A percentile compares a stretch with the other conserved stretches of the same genome.
Conservation (phyloP, 192 early-diverging fungal species). For the Coemansia reversa region DNA sequence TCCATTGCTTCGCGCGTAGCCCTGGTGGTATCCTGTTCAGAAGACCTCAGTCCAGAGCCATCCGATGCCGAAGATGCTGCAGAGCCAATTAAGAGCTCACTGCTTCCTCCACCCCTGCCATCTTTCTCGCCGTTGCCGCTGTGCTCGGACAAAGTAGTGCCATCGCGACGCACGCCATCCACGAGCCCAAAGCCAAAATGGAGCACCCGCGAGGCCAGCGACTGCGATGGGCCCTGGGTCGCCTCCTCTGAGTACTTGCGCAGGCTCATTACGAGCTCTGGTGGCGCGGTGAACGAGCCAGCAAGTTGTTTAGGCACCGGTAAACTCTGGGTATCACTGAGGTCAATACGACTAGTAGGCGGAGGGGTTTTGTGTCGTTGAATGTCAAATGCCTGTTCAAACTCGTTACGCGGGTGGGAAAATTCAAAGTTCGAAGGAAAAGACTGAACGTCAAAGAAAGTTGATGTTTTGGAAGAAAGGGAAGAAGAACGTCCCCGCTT, state of each 20-base stretch:
- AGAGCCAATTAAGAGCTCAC: constrained; percentile 15
- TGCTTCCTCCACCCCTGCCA: constrained; percentile 1
- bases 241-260: constrained; percentile 7
- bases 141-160: background rate
- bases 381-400: constrained; percentile 34
- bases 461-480: constrained; percentile 28
- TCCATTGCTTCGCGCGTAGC: constrained; percentile 34
- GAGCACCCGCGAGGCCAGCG: constrained; percentile 22
- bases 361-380: background rate
- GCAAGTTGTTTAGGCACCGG: background rate
- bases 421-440: constrained; percentile 14
- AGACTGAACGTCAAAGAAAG: constrained; percentile 30
- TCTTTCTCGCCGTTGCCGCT: background rate
- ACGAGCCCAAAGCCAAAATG: constrained; percentile 17
- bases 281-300: constrained; percentile 20
- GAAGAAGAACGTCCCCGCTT: constrained; percentile 10
- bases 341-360: background rate
- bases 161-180: background rate
- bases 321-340: background rate
- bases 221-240: constrained; percentile 4
- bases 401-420: constrained; percentile 27
- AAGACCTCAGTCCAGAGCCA: background rate
- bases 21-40: constrained; percentile 11
- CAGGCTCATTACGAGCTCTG: constrained; percentile 31
- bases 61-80: constrained; percentile 8